Evolutionary conservation across 2,329 filamentous ascomycete species (phyloP), one percentile per base, ranked within the genome.

Genomic region (Chrysoporthe cubensis): DNA sequence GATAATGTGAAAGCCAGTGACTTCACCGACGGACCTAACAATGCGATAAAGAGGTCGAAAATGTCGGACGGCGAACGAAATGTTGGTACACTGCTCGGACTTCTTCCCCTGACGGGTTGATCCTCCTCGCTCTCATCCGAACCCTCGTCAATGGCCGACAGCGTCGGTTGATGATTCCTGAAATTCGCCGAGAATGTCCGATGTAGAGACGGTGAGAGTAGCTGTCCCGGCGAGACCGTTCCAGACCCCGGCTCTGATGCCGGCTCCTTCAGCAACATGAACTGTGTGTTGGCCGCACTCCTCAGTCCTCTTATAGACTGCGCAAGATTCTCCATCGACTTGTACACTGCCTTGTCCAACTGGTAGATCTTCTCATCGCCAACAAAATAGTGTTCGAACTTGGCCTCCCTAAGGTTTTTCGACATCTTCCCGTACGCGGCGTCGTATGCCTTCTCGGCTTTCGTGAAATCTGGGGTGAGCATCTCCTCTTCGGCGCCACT

Each of bases 21-120:
- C 78, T 97, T 97, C 89, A 97, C 97, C 0, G 95, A 96, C 1
- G 96, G 96, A 0, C 96, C 96, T 32, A 99, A 83, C 72, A 96
- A 88, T 26, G 87, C 84, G 69, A 99, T 97, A 78, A 98, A 99
- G 5, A 94, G 85, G 13, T 93, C 89, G 76, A 98, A 98, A 71
- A 98, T 96, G 68, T 97, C 93, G 0, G 91, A 88, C 0, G 94
- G 89, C 1, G 88, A 86, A 48, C 82, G 83, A 67, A 88, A 86
- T 0, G 79, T 74, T 3, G 80, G 79, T 54, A 74, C 61, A 67
- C 69, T 67, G 34, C 71, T 59, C 64, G 73, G 34, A 46, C 43
- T 67, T 16, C 43, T 13, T 67, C 43, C 69, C 59, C 40, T 70
- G 18, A n/a, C 46, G 54, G 40, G 42, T 32, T 83, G 79, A 68